Conservation (phyloP, 176 grass and related monocot species). For the Oryza nivara region DNA sequence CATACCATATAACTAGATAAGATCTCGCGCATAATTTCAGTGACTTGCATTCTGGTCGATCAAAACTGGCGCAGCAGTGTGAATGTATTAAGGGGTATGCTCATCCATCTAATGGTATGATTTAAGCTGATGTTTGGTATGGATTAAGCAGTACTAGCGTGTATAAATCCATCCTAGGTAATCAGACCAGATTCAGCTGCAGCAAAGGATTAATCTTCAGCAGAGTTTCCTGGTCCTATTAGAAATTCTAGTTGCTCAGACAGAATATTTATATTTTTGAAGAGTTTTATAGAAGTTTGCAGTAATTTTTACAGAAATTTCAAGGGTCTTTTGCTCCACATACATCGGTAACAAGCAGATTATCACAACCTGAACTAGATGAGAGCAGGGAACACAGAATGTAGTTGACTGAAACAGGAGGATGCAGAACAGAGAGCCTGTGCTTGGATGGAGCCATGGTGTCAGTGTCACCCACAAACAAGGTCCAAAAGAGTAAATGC, state of each 20-base stretch:
- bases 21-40: not conserved
- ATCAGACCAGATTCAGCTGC: not conserved
- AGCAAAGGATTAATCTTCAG: not conserved
- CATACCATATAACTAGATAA: not conserved
- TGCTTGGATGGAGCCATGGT: not conserved
- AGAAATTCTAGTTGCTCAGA: not conserved
- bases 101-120: not conserved
- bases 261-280: not conserved
- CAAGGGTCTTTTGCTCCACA: not conserved
- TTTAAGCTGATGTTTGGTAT: not conserved
- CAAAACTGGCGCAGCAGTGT: not conserved
- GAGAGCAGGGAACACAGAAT: not conserved
- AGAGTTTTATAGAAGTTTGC: constrained; percentile 4
- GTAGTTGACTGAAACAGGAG: not conserved
- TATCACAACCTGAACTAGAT: not conserved
- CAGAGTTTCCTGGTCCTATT: too few relatives aligned
- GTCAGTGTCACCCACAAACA: too few relatives aligned
- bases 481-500: not conserved
- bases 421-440: not conserved
- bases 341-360: not conserved
- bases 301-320: constrained; percentile 1
- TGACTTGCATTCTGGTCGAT: not conserved
- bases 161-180: not conserved
- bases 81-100: not conserved
- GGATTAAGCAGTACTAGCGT: not conserved